Base-by-base conservation (phyloP, 1,284 basidiomycete genomes). In the Puccinia novopanici region DNA sequence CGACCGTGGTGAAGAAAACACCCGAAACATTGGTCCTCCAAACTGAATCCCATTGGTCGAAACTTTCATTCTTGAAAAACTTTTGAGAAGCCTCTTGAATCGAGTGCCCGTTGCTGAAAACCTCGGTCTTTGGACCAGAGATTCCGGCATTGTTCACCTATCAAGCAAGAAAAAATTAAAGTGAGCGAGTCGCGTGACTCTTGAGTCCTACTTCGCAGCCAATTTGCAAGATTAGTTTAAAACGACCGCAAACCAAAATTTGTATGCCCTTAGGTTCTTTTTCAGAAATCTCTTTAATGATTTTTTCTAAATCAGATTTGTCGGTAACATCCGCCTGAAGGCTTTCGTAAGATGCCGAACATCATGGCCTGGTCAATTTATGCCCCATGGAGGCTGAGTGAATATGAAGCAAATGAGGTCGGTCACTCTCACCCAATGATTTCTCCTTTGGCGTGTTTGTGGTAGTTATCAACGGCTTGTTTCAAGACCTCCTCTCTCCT, bases 111-210 rank as follows among this genome's bases (percentile, higher is more conserved):
- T 70, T 48, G 17, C 50, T 27, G 4, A 45, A 50, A 42, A 37
- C 34, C 48, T 63, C 70, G 3, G 78, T 61, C 37, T 63, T 54
- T 34, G 78, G 68, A 27, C 78, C 78, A n/a, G 57, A 61, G 22
- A 80, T 80, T 65, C 78, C 78, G 13, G 78, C 78, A 30, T 80
- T 80, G 34, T 80, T 80, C 4, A 80, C 61, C 78, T 80, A 24
- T 8, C 27, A 57, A 68, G 34, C n/a, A 24, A 73, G 40, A 55
- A 59, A 0, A 59, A 27, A 73, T 70, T 40, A 0, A 59, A 19
- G 54, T 9, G 34, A 72, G 34, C 6, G 13, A 70, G 67, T 70
- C 40, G 24, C 72, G 34, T 15, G 30, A 40, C 19, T 42, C 12
- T 45, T 57, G n/a, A 27, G 4, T 37, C 5, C n/a, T 27, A 19